Evolutionary conservation across 495 filamentous ascomycete genomes (phyloP), one percentile per base, ranked within the genome.

Genomic region (Penicillium turbatum): DNA sequence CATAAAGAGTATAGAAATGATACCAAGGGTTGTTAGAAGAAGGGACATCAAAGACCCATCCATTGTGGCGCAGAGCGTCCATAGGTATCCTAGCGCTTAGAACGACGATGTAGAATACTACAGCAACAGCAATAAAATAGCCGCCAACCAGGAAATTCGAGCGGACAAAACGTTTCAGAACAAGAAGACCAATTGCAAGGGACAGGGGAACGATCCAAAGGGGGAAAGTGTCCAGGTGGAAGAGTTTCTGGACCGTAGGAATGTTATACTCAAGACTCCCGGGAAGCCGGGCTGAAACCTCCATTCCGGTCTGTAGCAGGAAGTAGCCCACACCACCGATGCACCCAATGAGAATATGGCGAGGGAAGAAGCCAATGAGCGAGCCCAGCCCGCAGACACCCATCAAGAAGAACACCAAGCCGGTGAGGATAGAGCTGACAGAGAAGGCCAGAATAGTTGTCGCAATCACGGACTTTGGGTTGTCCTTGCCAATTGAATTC

Each of bases 261-360:
- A 87, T 59, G 59, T 88, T 80, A 60, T 93, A 95, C 56, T 87
- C 81, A 15, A 97, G 78, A 62, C 86, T 88, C 6, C 91, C 90
- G 16, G 90, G 82, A 21, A 98, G 76, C 32, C 90, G 80, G 7
- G 92, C 92, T n/a, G 90, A 92, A 17, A 98, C 93, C 62, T 98
- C 93, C 41, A 98, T 79, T 21, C 88, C 93, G 1, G 93, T 98
- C 36, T 86, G 83, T 42, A 97, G 72, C 21, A 98, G 80, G 69
- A 98, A 98, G 78, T 89, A 95, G n/a, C 93, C 93, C 17, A 98
- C 95, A 49, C 93, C 93, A 36, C 95, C 93, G 54, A 98, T 97
- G 63, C 95, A 97, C 21, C 93, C 93, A 40, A 95, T 89, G n/a
- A 97, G 70, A 56, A 98, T 97, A 55, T 95, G 91, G 30, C 92